These are phyloP conservation scores for Melanopsichium pennsylvanicum DNA, from an alignment of 1,284 basidiomycete genomes.

Conservation along the genomic window DNA sequence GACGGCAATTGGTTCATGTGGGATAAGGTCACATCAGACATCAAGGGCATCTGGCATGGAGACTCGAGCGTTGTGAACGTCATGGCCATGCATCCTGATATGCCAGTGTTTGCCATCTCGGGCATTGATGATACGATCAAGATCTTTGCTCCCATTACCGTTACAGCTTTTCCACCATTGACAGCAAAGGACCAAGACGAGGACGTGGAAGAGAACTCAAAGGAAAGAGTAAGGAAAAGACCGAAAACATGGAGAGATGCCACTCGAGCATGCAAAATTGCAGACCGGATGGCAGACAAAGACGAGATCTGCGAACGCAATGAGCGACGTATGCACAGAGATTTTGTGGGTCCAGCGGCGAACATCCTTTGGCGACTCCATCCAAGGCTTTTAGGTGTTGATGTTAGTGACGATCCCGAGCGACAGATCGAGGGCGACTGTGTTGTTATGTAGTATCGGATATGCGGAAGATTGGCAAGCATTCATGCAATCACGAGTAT, in stretches of 20 bases:
- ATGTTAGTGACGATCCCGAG: conserved; percentile 3
- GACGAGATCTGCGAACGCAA: conserved; percentile 13
- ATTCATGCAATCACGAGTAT: no score
- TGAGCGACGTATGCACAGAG: conserved; percentile 1
- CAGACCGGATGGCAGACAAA: conserved; percentile 24
- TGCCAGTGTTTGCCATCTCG: conserved; percentile 81
- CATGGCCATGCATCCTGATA: conserved; percentile 81
- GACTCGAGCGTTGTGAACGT: conserved; percentile 73
- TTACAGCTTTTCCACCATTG: conserved; percentile 18
- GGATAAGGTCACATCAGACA: conserved; percentile 32
- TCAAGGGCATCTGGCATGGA: conserved; percentile 47
- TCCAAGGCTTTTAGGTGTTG: conserved; percentile 3
- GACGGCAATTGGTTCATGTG: conserved; percentile 79
- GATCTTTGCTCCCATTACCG: conserved; percentile 74
- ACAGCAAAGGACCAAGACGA: not conserved
- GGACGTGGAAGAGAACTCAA: not conserved
- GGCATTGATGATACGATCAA: conserved; percentile 90
- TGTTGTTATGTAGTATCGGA: conserved; percentile 15
- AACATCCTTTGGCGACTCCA: conserved; percentile 15
- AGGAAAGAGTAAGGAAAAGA: not conserved
- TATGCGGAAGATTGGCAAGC: no score
- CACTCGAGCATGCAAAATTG: not conserved
- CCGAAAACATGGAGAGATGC: not conserved
- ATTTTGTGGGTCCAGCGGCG: conserved; percentile 1
- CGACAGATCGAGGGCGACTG: conserved; percentile 11